Conservation (phyloP, 305 asterid species). For the Fraxinus velutina region DNA sequence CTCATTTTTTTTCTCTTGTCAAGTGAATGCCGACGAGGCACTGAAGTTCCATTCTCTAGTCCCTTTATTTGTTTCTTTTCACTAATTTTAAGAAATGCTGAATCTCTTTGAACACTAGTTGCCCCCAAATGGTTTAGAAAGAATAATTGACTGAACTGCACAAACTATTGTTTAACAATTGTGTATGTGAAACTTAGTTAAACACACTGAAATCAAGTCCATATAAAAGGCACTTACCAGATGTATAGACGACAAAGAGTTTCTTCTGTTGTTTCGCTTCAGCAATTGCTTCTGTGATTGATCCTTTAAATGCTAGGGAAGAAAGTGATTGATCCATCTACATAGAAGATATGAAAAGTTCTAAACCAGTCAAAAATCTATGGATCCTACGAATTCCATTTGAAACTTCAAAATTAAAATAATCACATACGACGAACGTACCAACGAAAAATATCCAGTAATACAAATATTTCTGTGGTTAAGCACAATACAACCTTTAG, state of each 20-base stretch:
- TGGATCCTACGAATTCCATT: conserved; percentile 5
- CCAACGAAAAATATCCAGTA: not conserved
- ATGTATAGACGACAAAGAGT: conserved; percentile 75
- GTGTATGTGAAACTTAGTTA: not conserved
- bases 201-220: conserved; percentile 14
- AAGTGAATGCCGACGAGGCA: not conserved
- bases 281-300: conserved; percentile 66
- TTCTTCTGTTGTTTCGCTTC: conserved; percentile 84
- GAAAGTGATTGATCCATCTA: conserved; percentile 80
- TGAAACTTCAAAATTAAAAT: not conserved
- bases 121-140: not conserved
- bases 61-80: not conserved
- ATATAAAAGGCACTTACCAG: conserved; percentile 42
- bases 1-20: not conserved
- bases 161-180: not conserved
- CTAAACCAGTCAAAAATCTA: not conserved
- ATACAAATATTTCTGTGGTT: not conserved
- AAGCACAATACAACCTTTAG: conserved; percentile 3
- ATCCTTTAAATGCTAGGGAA: conserved; percentile 72
- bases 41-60: not conserved
- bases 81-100: not conserved
- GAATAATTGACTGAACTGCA: not conserved
- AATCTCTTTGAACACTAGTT: not conserved
- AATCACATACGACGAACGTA: not conserved
- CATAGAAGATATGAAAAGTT: conserved; percentile 20